A percentile compares a stretch with the other conserved stretches of the same genome.
phyloP scores from a whole-genome alignment of 495 filamentous ascomycete genomes.

The Lineolata rhizophorae region DNA sequence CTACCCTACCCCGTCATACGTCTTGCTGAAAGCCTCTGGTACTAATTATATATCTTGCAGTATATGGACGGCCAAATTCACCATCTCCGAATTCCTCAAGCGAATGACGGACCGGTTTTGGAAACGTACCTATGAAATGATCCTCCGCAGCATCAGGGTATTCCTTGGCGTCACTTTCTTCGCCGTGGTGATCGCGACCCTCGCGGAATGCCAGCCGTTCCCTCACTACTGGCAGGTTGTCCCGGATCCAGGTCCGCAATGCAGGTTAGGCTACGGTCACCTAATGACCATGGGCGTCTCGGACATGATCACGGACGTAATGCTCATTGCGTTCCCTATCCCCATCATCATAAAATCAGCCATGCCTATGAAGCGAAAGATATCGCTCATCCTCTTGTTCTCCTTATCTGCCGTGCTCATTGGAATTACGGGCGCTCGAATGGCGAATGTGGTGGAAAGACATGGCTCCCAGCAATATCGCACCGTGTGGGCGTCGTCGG shows the following conservation, averaged over 20 bases:
- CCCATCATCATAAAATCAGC: conserved; percentile 56
- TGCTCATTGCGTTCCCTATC: conserved; percentile 72
- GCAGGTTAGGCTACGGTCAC: conserved; percentile 65
- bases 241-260: conserved; percentile 69
- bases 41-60: no score
- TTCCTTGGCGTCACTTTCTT: conserved; percentile 57
- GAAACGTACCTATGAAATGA: conserved; percentile 44
- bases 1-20: no score
- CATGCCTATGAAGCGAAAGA: conserved; percentile 38
- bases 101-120: conserved; percentile 49
- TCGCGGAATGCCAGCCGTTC: conserved; percentile 75
- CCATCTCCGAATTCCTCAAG: conserved; percentile 76
- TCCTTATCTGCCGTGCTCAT: conserved; percentile 59
- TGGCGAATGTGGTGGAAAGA: conserved; percentile 15
- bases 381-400: conserved; percentile 47
- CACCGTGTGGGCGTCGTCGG: conserved; percentile 18
- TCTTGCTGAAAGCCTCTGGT: no score
- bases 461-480: conserved; percentile 20
- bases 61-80: conserved; percentile 80
- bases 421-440: conserved; percentile 21
- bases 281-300: conserved; percentile 70
- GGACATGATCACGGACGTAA: conserved; percentile 71
- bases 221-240: conserved; percentile 75
- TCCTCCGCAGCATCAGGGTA: conserved; percentile 45
- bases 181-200: conserved; percentile 54